These are phyloP conservation scores for Paraphaeosphaeria sporulosa DNA, from an alignment of 2,329 filamentous ascomycete genomes.

Conservation along the genomic window DNA sequence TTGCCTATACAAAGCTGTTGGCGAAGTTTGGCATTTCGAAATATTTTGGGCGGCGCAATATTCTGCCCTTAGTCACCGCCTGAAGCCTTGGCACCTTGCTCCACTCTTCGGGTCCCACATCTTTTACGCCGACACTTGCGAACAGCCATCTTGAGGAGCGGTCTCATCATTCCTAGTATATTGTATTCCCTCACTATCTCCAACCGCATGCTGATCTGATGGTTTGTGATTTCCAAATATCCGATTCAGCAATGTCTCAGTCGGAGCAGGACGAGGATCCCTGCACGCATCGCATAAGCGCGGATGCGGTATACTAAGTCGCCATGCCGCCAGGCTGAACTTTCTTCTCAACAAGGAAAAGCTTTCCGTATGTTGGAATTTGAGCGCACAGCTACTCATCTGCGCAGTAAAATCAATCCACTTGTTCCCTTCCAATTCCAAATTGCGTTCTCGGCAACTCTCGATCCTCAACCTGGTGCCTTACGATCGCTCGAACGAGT, in stretches of 20 bases:
- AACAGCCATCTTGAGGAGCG: not conserved
- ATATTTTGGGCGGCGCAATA: conserved; percentile 12
- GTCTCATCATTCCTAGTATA: not conserved
- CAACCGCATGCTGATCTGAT: too few relatives aligned
- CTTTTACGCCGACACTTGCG: not conserved
- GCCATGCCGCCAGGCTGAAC: too few relatives aligned
- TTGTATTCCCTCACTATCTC: not conserved
- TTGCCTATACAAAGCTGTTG: not conserved
- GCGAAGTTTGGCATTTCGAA: conserved; percentile 6
- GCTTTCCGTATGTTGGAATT: too few relatives aligned
- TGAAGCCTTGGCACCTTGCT: conserved; percentile 18
- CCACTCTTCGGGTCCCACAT: not conserved
- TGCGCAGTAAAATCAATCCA: too few relatives aligned
- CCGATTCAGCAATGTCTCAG: not conserved
- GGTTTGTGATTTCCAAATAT: too few relatives aligned
- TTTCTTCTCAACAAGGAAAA: too few relatives aligned
- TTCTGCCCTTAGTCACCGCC: conserved; percentile 22
- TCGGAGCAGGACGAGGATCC: not conserved
- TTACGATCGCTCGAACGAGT: not conserved
- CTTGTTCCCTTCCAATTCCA: too few relatives aligned
- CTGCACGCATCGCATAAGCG: not conserved
- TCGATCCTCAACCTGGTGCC: not conserved
- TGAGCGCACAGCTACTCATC: too few relatives aligned
- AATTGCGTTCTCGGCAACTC: too few relatives aligned
- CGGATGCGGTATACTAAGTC: not conserved